phyloP scores from a whole-genome alignment of 352 stramenopile genomes.

The Phytophthora meadii region DNA sequence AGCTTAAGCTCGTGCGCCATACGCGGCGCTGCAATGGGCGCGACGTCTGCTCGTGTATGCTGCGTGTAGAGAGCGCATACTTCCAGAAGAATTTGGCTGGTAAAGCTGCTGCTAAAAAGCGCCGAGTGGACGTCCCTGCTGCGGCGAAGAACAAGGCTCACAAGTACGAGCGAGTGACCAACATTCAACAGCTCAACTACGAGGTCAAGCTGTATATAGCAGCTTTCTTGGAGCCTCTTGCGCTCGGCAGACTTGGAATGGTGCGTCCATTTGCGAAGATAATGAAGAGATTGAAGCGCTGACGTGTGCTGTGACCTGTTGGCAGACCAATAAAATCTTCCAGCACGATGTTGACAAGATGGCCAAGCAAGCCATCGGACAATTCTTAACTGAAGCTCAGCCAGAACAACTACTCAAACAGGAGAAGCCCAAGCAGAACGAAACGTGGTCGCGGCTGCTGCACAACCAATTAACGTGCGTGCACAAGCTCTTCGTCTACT shows the following conservation, averaged over 20 bases:
- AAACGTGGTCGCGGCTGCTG: constrained; percentile 74
- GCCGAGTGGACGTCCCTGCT: constrained; percentile 12
- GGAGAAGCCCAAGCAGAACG: constrained; percentile 39
- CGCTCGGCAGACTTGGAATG: constrained; percentile 66
- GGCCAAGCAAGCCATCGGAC: constrained; percentile 46
- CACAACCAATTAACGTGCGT: constrained; percentile 80
- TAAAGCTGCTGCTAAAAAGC: constrained; percentile 55
- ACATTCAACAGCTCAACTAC: constrained; percentile 57
- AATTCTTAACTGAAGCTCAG: constrained; percentile 47
- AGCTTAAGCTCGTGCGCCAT: constrained; percentile 42
- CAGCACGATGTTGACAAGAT: constrained; percentile 55
- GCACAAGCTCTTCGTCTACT: constrained; percentile 84
- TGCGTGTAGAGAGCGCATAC: constrained; percentile 70
- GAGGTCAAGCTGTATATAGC: constrained; percentile 59
- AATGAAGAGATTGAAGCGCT: constrained; percentile 6
- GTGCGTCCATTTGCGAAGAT: constrained; percentile 33
- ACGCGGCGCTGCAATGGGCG: constrained; percentile 73
- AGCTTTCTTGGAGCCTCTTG: constrained; percentile 46
- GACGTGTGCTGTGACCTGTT: constrained; percentile 20
- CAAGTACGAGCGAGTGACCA: constrained; percentile 41
- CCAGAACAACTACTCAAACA: constrained; percentile 53
- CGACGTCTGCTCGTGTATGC: constrained; percentile 67
- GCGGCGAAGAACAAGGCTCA: constrained; percentile 10
- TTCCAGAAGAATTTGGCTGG: constrained; percentile 69
- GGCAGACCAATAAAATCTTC: constrained; percentile 60